Percentiles rank a stretch among this genome's conserved stretches.
Conservation (phyloP, 805 yeast species). For the Saturnispora ahearnii region DNA sequence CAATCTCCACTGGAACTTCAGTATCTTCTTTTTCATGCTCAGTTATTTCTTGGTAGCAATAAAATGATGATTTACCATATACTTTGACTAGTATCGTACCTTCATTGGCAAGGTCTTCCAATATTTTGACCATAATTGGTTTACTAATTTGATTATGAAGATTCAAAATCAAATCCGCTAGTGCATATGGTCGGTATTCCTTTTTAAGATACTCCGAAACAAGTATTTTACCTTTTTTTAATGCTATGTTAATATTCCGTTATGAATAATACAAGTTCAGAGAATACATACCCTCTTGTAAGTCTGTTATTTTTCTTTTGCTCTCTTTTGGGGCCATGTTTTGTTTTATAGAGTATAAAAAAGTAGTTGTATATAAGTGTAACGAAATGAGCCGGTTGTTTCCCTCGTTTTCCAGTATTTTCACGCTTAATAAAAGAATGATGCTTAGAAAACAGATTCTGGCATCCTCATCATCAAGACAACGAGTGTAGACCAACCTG, state of each 20-base stretch:
- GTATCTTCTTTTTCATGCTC: background rate
- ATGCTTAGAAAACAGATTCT: slow-evolving; percentile 21
- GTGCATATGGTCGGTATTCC: slow-evolving; percentile 41
- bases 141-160: slow-evolving; percentile 34
- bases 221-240: slow-evolving; percentile 3
- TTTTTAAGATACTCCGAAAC: slow-evolving; percentile 29
- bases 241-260: background rate
- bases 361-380: background rate
- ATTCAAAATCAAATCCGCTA: slow-evolving; percentile 38
- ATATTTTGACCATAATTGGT: slow-evolving; percentile 26
- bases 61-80: slow-evolving; percentile 37
- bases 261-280: background rate
- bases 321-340: background rate
- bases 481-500: slow-evolving; percentile 90
- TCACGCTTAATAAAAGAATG: too few relatives aligned
- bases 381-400: background rate
- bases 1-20: background rate
- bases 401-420: background rate
- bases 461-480: slow-evolving; percentile 81
- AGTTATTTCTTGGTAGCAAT: slow-evolving; percentile 31
- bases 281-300: slow-evolving; percentile 14
- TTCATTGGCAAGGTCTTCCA: slow-evolving; percentile 30
- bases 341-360: background rate
- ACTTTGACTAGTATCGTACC: slow-evolving; percentile 30
- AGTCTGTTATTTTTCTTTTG: slow-evolving; percentile 9